These are phyloP conservation scores for Sugiyamaella americana DNA, from an alignment of 805 yeast species.

Conservation along the genomic window DNA sequence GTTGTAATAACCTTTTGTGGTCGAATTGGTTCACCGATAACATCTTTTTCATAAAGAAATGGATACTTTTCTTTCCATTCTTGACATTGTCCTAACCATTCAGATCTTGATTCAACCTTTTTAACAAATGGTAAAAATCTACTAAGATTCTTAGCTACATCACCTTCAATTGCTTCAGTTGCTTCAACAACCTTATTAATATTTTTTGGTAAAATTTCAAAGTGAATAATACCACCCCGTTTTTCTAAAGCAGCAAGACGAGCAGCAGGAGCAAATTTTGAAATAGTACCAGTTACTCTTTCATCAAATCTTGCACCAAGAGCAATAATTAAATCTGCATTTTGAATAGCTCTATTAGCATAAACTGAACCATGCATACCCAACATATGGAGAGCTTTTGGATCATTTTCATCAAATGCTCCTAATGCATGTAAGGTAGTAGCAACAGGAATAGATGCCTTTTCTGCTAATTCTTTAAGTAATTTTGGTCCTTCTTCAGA, in stretches of 20 bases:
- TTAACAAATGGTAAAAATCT: slow-evolving; percentile 65
- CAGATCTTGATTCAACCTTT: slow-evolving; percentile 55
- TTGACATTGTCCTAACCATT: slow-evolving; percentile 70
- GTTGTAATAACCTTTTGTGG: slow-evolving; percentile 89
- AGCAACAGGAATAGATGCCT: slow-evolving; percentile 91
- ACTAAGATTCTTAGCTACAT: slow-evolving; percentile 73
- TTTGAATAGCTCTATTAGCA: slow-evolving; percentile 91
- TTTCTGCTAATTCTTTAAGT: slow-evolving; percentile 79
- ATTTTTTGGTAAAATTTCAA: slow-evolving; percentile 93
- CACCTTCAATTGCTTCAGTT: slow-evolving; percentile 95
- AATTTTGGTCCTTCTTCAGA: slow-evolving; percentile 71
- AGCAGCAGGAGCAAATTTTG: slow-evolving; percentile 92
- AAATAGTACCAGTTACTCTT: slow-evolving; percentile 85
- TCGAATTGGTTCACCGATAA: slow-evolving; percentile 50
- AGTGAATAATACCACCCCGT: slow-evolving; percentile 94
- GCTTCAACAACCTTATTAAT: slow-evolving; percentile 94
- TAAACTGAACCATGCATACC: slow-evolving; percentile 98
- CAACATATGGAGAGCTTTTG: slow-evolving; percentile 87
- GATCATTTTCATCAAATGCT: slow-evolving; percentile 86
- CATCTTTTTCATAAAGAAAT: slow-evolving; percentile 69
- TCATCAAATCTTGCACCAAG: slow-evolving; percentile 98
- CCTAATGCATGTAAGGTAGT: slow-evolving; percentile 94
- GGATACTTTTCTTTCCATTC: slow-evolving; percentile 87
- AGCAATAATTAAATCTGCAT: slow-evolving; percentile 88
- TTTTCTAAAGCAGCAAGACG: slow-evolving; percentile 79